Conservation (phyloP, 495 filamentous ascomycete genomes). For the Chaetomium tenue region DNA sequence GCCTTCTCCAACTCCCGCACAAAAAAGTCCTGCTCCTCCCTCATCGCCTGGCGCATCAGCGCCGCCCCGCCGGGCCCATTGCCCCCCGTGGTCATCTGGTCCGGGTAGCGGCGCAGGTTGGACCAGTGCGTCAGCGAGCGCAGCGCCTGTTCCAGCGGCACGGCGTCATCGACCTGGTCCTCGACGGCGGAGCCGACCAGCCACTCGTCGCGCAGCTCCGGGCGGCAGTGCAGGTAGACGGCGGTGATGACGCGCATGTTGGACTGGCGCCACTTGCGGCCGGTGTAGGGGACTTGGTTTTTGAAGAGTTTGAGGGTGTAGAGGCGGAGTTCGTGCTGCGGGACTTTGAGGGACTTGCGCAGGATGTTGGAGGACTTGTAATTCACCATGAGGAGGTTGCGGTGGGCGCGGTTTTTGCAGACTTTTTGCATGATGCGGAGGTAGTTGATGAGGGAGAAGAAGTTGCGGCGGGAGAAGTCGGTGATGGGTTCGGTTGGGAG, state of each 20-base stretch:
- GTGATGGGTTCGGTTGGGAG: slow-evolving; percentile 78
- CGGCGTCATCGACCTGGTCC: slow-evolving; percentile 83
- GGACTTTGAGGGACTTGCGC: slow-evolving; percentile 84
- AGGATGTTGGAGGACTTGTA: slow-evolving; percentile 91
- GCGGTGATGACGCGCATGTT: slow-evolving; percentile 99
- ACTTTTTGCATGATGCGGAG: slow-evolving; percentile 96
- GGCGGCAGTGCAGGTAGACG: slow-evolving; percentile 87
- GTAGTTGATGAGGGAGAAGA: slow-evolving; percentile 90
- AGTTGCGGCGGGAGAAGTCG: slow-evolving; percentile 86
- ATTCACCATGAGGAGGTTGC: slow-evolving; percentile 86
- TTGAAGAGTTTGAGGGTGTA: slow-evolving; percentile 99
- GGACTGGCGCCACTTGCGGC: slow-evolving; percentile 93
- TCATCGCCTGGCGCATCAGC: slow-evolving; percentile 54
- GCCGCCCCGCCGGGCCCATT: slow-evolving; percentile 32
- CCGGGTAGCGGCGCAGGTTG: slow-evolving; percentile 77
- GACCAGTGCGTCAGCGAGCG: slow-evolving; percentile 88
- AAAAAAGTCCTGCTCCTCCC: slow-evolving; percentile 88
- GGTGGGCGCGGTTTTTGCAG: slow-evolving; percentile 89
- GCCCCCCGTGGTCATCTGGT: slow-evolving; percentile 67
- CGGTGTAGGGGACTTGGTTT: slow-evolving; percentile 95
- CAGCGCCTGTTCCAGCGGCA: slow-evolving; percentile 86
- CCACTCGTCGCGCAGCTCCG: slow-evolving; percentile 95
- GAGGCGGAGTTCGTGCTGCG: slow-evolving; percentile 78
- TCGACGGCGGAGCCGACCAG: slow-evolving; percentile 86
- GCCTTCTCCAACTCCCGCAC: slow-evolving; percentile 75